These are phyloP conservation scores for Aureobasidium zeae DNA, from an alignment of 2,329 filamentous ascomycete genomes.

Conservation along the genomic window DNA sequence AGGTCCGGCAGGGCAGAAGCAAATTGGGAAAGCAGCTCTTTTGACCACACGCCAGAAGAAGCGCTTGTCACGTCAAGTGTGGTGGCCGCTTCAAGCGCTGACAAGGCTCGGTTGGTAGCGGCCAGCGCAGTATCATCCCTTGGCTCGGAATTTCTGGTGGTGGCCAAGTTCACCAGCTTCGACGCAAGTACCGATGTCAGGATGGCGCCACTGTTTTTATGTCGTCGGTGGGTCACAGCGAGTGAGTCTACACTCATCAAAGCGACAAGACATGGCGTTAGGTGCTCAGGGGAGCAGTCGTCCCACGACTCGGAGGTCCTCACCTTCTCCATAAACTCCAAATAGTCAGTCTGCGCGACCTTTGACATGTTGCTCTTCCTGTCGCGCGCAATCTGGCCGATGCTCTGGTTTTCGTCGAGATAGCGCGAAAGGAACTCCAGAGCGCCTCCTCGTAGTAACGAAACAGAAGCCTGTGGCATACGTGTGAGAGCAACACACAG, in stretches of 20 bases:
- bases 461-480: constrained; percentile 50
- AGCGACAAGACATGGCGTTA: constrained; percentile 56
- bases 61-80: constrained; percentile 12
- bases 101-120: not conserved
- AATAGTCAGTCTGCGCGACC: constrained; percentile 49
- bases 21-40: not conserved
- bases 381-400: constrained; percentile 53
- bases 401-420: constrained; percentile 45
- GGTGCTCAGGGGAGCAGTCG: constrained; percentile 36
- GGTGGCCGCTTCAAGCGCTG: constrained; percentile 26
- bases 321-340: constrained; percentile 46
- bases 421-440: constrained; percentile 44
- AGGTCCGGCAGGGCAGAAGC: constrained; percentile 1
- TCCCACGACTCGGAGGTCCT: constrained; percentile 47
- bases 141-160: not conserved
- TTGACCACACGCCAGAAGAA: constrained; percentile 6
- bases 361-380: constrained; percentile 61
- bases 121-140: not conserved
- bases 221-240: constrained; percentile 17
- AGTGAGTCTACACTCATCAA: constrained; percentile 42
- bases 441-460: constrained; percentile 30
- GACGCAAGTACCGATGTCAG: not conserved
- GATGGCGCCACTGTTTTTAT: constrained; percentile 31
- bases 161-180: constrained; percentile 38
- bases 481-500: constrained; percentile 55